Evolutionary conservation across 306 rosid genomes (phyloP).

Genomic region (Cucurbita moschata): DNA sequence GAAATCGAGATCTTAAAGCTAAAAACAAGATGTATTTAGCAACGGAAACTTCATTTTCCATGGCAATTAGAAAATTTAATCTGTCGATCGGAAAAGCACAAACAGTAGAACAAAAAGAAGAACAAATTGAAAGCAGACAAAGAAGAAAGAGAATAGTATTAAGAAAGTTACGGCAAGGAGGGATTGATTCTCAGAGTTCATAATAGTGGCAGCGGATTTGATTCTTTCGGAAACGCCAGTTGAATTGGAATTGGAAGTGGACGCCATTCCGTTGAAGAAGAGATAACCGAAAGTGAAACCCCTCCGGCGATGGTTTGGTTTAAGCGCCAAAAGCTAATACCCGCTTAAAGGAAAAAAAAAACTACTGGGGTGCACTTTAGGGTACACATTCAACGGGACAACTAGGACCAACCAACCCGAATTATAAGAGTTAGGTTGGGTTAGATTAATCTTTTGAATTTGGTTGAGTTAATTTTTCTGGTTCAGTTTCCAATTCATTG

Average conservation of each 20-base stretch:
- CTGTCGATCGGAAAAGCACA: not conserved
- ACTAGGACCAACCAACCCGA: too few relatives aligned
- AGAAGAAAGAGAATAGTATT: not conserved
- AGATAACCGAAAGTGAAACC: not conserved
- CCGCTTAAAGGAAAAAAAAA: not conserved
- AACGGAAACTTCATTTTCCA: not conserved
- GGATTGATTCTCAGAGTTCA: conserved; percentile 45
- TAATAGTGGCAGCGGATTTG: conserved; percentile 27
- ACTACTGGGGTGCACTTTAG: too few relatives aligned
- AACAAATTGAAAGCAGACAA: not conserved
- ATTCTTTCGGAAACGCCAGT: conserved; percentile 25
- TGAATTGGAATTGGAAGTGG: conserved; percentile 31
- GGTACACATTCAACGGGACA: too few relatives aligned
- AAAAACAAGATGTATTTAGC: not conserved
- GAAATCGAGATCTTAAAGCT: not conserved
- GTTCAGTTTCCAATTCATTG: too few relatives aligned
- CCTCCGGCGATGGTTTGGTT: not conserved
- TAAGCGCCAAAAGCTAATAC: not conserved
- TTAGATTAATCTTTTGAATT: too few relatives aligned
- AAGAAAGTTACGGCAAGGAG: conserved; percentile 35
- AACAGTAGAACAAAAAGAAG: not conserved
- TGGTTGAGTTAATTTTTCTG: too few relatives aligned
- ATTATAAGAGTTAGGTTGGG: too few relatives aligned
- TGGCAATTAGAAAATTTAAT: not conserved
- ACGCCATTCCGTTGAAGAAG: conserved; percentile 32